phyloP scores from a whole-genome alignment of 2,329 filamentous ascomycete species.

The Phaeosphaeriaceae sp. region DNA sequence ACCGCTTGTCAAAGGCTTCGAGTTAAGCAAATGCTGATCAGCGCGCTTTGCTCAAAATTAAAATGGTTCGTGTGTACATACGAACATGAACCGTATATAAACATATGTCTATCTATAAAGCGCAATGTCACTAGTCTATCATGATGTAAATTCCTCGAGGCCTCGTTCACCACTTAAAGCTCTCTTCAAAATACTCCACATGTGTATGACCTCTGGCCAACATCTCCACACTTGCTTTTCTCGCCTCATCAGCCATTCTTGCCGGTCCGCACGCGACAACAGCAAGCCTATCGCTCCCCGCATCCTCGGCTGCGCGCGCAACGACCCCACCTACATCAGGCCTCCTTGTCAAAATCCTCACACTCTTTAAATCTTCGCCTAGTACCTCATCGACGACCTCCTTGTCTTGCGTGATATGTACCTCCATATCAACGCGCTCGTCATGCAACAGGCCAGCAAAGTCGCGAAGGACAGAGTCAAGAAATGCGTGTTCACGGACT shows the following conservation, averaged over 20 bases:
- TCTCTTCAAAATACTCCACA: constrained; percentile 57
- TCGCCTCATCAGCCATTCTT: constrained; percentile 55
- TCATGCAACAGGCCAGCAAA: constrained; percentile 27
- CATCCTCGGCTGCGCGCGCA: constrained; percentile 39
- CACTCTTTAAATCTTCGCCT: constrained; percentile 20
- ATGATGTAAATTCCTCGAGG: no score
- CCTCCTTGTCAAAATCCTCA: constrained; percentile 43
- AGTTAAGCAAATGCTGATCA: no score
- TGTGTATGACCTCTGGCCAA: constrained; percentile 29
- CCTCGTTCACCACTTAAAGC: constrained; percentile 57
- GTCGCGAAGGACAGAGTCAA: constrained; percentile 31
- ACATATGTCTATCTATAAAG: no score
- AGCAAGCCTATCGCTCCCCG: constrained; percentile 37
- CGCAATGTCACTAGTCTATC: no score
- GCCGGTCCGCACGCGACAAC: constrained; percentile 56
- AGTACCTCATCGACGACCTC: constrained; percentile 31
- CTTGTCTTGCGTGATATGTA: constrained; percentile 35
- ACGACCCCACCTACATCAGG: constrained; percentile 50
- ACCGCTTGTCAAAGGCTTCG: no score
- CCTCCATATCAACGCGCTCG: constrained; percentile 33
- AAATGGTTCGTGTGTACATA: no score
- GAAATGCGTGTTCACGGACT: constrained; percentile 39
- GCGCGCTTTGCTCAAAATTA: no score
- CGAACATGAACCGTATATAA: no score
- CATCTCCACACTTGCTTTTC: constrained; percentile 49